Percentiles rank a stretch among this genome's conserved stretches.
These are phyloP conservation scores for Talaromyces sp. DNA, from an alignment of 2,329 filamentous ascomycete genomes.

Conservation along the genomic window DNA sequence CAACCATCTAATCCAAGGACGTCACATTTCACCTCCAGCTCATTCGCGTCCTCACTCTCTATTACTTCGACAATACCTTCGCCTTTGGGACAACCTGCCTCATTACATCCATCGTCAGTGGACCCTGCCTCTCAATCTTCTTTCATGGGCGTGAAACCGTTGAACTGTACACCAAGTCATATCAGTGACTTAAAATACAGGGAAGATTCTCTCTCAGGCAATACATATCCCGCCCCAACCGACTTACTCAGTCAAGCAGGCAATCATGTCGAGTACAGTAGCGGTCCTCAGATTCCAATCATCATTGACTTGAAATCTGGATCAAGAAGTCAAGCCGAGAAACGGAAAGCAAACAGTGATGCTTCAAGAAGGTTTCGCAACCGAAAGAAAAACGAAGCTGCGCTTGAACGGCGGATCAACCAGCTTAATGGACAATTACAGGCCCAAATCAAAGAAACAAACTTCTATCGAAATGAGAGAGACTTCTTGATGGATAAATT, in stretches of 20 bases:
- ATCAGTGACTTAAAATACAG: no score
- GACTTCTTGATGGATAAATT: no score
- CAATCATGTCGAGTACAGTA: not conserved
- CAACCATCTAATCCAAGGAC: constrained; percentile 37
- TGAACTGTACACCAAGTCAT: no score
- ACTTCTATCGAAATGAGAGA: no score
- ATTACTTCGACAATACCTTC: constrained; percentile 23
- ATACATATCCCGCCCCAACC: constrained; percentile 18
- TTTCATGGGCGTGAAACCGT: no score
- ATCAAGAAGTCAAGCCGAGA: constrained; percentile 38
- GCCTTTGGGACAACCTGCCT: constrained; percentile 21
- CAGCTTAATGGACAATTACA: no score
- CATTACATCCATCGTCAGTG: constrained; percentile 8
- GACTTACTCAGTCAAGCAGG: not conserved
- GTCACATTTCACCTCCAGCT: constrained; percentile 32
- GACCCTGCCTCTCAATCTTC: no score
- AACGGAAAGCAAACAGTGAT: no score
- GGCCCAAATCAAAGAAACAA: no score
- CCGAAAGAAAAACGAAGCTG: no score
- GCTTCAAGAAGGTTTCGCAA: no score
- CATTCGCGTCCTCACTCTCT: constrained; percentile 32
- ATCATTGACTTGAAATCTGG: constrained; percentile 41
- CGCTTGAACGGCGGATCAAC: no score
- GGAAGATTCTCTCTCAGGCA: constrained; percentile 19
- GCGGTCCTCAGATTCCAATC: constrained; percentile 34